Conservation (phyloP, 805 yeast genomes). For the Cyberlindnera subsufficiens region DNA sequence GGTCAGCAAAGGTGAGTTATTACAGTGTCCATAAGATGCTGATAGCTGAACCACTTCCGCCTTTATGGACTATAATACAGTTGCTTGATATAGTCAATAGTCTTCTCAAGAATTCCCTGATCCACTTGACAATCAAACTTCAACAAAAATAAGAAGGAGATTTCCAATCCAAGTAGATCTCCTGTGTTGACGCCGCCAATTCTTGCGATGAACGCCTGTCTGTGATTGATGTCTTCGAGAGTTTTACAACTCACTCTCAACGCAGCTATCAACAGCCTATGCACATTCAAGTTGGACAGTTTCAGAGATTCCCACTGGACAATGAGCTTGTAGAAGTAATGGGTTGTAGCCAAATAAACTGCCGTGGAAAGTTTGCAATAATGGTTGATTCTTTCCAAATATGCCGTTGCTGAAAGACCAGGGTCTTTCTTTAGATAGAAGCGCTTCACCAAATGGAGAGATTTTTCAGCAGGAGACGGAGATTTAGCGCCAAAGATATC, state of each 20-base stretch:
- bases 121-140: constrained; percentile 42
- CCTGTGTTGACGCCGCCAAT: constrained; percentile 37
- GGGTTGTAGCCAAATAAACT: constrained; percentile 23
- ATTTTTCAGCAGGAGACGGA: neutral
- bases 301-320: constrained; percentile 12
- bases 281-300: constrained; percentile 35
- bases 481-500: neutral
- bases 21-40: neutral
- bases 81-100: constrained; percentile 2
- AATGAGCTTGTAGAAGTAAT: constrained; percentile 21
- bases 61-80: neutral
- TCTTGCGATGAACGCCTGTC: constrained; percentile 38
- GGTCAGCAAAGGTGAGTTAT: no score
- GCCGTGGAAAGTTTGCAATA: constrained; percentile 25
- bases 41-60: neutral
- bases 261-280: constrained; percentile 38
- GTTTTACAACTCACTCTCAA: constrained; percentile 41
- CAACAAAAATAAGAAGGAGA: constrained; percentile 41
- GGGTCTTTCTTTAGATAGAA: constrained; percentile 22
- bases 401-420: constrained; percentile 18
- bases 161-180: constrained; percentile 44
- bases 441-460: constrained; percentile 16
- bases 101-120: neutral
- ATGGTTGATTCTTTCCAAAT: constrained; percentile 24
- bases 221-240: constrained; percentile 40